Evolutionary conservation across 768 basidiomycete species (phyloP), one percentile per base, ranked within the genome.

Genomic region (Ramaria sp.): DNA sequence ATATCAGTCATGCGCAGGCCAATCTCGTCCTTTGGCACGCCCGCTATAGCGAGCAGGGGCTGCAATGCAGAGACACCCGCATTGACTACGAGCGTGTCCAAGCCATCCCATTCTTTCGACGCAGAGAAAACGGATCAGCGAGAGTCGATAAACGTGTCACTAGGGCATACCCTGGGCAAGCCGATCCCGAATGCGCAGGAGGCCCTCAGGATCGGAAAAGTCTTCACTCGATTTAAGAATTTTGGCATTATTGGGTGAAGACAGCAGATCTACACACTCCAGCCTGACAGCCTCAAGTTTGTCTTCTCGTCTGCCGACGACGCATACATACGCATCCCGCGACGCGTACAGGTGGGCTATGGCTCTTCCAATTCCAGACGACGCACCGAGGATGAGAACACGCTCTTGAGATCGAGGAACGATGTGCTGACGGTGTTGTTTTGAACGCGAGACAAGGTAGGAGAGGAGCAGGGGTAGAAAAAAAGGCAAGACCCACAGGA

Each of bases 31-130:
- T 69, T 63, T 49, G 78, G 70, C 0, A 79, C 72, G 1, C 84
- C 86, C 15, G 88, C 84, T 10, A 90, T 69, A 2, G 80, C 77
- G 67, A 93, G 73, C 24, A 95, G 71, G 0, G 91, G 86, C 53
- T 79, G 81, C 2, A 92, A 73, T 11, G 91, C 84, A 0, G 89
- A 89, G 0, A 93, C 87, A 3, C 93, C 93, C 2, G 91, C 91
- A 33, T 80, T 78, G 37, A 95, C 79, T 31, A 91, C 71, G 5
- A 95, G 65, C 0, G 92, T 95, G 67, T 95, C 92, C 1, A 94
- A 62, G 15, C 91, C 88, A 1, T 71, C 72, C 90, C 91, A 93
- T 61, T 75, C 92, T 94, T 59, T 1, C 57, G 10, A 9, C 34
- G 13, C 9, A 37, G 13, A 37, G 13, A 12, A 27, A 42, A 45